Evolutionary conservation across 2,329 filamentous ascomycete species (phyloP).

Genomic region (Boeremia exigua): DNA sequence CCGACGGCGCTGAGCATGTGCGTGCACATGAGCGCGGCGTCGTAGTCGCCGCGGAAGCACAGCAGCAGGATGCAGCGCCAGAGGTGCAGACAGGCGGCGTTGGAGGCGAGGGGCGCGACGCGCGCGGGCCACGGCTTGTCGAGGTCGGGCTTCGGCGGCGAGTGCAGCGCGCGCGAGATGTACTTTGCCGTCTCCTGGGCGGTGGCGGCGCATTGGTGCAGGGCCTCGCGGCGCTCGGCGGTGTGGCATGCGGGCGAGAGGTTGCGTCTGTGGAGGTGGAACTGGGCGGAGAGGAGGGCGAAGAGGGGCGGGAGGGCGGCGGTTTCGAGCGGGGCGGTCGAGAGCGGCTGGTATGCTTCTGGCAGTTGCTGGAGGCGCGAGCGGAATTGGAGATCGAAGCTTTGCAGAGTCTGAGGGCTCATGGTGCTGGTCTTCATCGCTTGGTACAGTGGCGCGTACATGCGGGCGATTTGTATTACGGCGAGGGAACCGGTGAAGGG

Average conservation of each 20-base stretch:
- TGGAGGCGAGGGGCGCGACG: constrained; percentile 71
- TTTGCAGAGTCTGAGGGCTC: constrained; percentile 70
- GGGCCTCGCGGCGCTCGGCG: constrained; percentile 70
- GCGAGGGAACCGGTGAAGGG: constrained; percentile 74
- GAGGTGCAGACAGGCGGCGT: constrained; percentile 79
- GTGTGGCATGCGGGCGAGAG: constrained; percentile 73
- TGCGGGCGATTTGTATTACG: constrained; percentile 80
- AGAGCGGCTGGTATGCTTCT: constrained; percentile 71
- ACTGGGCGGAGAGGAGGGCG: constrained; percentile 80
- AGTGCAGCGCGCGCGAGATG: constrained; percentile 69
- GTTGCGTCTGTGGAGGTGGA: constrained; percentile 88
- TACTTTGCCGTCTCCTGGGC: constrained; percentile 80
- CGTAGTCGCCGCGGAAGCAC: constrained; percentile 74
- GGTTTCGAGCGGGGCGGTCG: constrained; percentile 72
- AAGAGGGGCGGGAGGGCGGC: constrained; percentile 76
- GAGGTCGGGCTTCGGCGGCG: constrained; percentile 37
- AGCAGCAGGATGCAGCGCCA: constrained; percentile 87
- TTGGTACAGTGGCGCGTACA: constrained; percentile 75
- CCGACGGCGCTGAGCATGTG: constrained; percentile 74
- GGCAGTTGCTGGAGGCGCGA: constrained; percentile 79
- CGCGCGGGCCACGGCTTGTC: constrained; percentile 58
- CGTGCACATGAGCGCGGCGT: constrained; percentile 74
- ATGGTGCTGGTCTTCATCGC: constrained; percentile 70
- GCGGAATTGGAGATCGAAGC: constrained; percentile 81
- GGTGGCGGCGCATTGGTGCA: constrained; percentile 77